phyloP scores from a whole-genome alignment of 805 yeast species.

The Metschnikowia amazonensis region DNA sequence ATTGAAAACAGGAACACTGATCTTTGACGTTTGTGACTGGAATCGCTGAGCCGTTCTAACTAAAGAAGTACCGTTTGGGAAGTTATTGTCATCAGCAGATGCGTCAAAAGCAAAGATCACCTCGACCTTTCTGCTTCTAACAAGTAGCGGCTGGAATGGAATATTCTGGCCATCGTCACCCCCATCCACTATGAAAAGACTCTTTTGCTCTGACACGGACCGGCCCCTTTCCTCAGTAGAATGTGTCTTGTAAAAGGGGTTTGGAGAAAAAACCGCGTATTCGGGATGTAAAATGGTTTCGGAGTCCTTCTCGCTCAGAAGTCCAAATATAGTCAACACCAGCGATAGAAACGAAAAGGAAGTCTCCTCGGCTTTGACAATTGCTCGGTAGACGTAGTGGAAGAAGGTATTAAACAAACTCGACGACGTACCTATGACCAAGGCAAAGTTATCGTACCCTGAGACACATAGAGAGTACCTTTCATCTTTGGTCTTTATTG shows the following conservation, averaged over 20 bases:
- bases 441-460: constrained; percentile 58
- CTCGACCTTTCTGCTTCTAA: constrained; percentile 33
- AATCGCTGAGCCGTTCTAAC: constrained; percentile 34
- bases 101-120: constrained; percentile 41
- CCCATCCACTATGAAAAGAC: constrained; percentile 41
- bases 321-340: constrained; percentile 14
- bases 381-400: constrained; percentile 43
- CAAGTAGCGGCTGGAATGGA: constrained; percentile 45
- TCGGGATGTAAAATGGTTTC: constrained; percentile 48
- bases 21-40: constrained; percentile 17
- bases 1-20: constrained; percentile 9
- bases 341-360: constrained; percentile 12
- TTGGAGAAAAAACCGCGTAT: constrained; percentile 58
- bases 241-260: constrained; percentile 45
- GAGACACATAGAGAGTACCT: constrained; percentile 39
- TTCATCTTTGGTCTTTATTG: constrained; percentile 18
- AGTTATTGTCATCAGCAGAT: constrained; percentile 50
- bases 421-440: constrained; percentile 61
- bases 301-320: constrained; percentile 7
- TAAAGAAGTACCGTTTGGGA: constrained; percentile 58
- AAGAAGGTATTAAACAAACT: constrained; percentile 52
- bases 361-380: constrained; percentile 18
- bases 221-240: constrained; percentile 13
- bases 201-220: constrained; percentile 16
- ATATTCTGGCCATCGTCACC: constrained; percentile 50